Base-by-base conservation (phyloP, 73 alveolate genomes). In the Durusdinium trenchii region DNA sequence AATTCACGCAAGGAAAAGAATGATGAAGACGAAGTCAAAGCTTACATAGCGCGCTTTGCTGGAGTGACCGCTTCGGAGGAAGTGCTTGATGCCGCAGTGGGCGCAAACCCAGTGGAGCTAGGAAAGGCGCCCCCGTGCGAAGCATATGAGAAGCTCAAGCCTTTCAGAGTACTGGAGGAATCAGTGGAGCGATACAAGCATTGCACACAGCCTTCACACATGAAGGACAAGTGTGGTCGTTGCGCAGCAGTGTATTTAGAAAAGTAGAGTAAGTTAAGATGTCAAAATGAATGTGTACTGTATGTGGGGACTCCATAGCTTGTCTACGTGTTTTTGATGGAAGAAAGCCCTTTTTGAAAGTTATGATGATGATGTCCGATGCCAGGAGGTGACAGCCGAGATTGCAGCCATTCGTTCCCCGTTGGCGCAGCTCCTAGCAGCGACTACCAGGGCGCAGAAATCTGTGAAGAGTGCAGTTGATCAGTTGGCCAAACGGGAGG, bases 41-140 rank as follows among this genome's bases (percentile, higher is more conserved):
- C 46, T 18, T 81, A 12, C 94, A 84, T 84, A 12, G 78, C 78
- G 20, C 73, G 78, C 78, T 84, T 84, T 36, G 14, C 35, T 16
- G 50, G 75, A 32, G 32, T 54, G 38, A 36, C 14, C 64, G 51
- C 57, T 2, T n/a, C 12, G 12, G 94, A 6, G 36, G 75, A 3
- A 3, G 57, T 48, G 6, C 42, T 18, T 30, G 61, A 43, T 45
- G 64, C 26, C 67, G 16, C 6, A 23, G n/a, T n/a, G n/a, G n/a
- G n/a, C n/a, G n/a, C n/a, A n/a, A n/a, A n/a, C n/a, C n/a, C n/a
- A n/a, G 57, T 79, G 45, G 90, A 79, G 73, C 75, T 84, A 2
- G 94, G 94, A 40, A 84, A 51, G 32, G 46, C 78, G 6, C 94
- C 94, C 3, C 94, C 94, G 26, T 32, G 73, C 52, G 78, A 47